Evolutionary conservation across 176 grass and related monocot genomes (phyloP).

Genomic region (Carex kokanica): DNA sequence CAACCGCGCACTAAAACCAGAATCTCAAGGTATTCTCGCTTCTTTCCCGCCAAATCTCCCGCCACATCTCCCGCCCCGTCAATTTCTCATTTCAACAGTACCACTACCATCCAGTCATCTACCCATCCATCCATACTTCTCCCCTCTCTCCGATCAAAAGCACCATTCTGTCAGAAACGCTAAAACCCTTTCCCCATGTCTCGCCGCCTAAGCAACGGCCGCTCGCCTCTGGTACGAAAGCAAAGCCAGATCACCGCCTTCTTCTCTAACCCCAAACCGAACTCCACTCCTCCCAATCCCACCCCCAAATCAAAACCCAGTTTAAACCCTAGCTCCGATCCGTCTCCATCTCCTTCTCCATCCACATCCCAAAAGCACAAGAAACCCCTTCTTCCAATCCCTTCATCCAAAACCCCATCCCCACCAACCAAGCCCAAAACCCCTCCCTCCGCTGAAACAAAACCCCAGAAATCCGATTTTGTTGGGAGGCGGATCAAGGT

Average conservation of each 20-base stretch:
- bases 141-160: slow-evolving; percentile 8
- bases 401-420: slow-evolving; percentile 33
- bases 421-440: slow-evolving; percentile 21
- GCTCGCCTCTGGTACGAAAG: slow-evolving; percentile 74
- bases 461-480: slow-evolving; percentile 30
- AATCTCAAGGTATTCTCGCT: background rate
- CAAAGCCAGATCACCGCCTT: slow-evolving; percentile 96
- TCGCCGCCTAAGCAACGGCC: slow-evolving; percentile 73
- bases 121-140: background rate
- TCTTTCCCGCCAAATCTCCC: slow-evolving; percentile 40
- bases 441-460: background rate
- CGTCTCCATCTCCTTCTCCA: slow-evolving; percentile 38
- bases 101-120: background rate
- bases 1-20: background rate
- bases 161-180: background rate
- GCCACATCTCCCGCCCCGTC: slow-evolving; percentile 4
- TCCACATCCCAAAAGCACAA: slow-evolving; percentile 40
- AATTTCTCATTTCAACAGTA: background rate
- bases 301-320: slow-evolving; percentile 18
- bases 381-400: slow-evolving; percentile 39
- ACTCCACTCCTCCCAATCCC: slow-evolving; percentile 10
- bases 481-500: slow-evolving; percentile 68
- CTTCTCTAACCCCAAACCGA: slow-evolving; percentile 45
- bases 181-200: slow-evolving; percentile 34
- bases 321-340: slow-evolving; percentile 20